Percentiles rank a stretch among this genome's conserved stretches.
Evolutionary conservation across 805 yeast genomes (phyloP).

Genomic region (Starmerella kuoi): DNA sequence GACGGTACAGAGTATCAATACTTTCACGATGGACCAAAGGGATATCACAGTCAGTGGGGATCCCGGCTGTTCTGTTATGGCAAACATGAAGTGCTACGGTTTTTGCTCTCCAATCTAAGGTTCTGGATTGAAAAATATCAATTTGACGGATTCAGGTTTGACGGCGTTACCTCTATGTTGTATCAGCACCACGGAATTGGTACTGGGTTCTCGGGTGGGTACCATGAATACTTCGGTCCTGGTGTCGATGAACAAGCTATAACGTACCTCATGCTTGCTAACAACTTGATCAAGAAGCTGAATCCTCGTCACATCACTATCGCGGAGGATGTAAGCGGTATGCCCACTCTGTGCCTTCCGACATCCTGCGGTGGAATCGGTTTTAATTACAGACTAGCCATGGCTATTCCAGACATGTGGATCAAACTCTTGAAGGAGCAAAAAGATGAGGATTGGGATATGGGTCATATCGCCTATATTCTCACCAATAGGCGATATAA

Average conservation of each 20-base stretch:
- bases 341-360: slow-evolving; percentile 85
- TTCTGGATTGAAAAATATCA: slow-evolving; percentile 70
- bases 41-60: slow-evolving; percentile 88
- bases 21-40: slow-evolving; percentile 85
- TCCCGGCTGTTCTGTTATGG: slow-evolving; percentile 90
- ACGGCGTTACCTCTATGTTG: slow-evolving; percentile 91
- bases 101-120: slow-evolving; percentile 70
- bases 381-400: slow-evolving; percentile 82
- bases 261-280: slow-evolving; percentile 81
- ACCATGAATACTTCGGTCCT: slow-evolving; percentile 74
- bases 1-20: slow-evolving; percentile 94
- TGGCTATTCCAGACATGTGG: slow-evolving; percentile 99
- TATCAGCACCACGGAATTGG: slow-evolving; percentile 89
- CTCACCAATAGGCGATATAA: slow-evolving; percentile 78
- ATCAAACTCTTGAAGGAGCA: slow-evolving; percentile 78
- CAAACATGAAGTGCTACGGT: slow-evolving; percentile 78
- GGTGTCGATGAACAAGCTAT: slow-evolving; percentile 76
- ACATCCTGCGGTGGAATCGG: slow-evolving; percentile 75
- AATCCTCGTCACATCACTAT: slow-evolving; percentile 53
- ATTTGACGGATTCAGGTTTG: slow-evolving; percentile 93
- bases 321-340: slow-evolving; percentile 96
- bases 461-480: slow-evolving; percentile 66
- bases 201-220: slow-evolving; percentile 77
- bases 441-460: slow-evolving; percentile 82
- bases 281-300: slow-evolving; percentile 52